Base-by-base conservation (phyloP, 2,329 filamentous ascomycete genomes). In the Exophiala viscosa region DNA sequence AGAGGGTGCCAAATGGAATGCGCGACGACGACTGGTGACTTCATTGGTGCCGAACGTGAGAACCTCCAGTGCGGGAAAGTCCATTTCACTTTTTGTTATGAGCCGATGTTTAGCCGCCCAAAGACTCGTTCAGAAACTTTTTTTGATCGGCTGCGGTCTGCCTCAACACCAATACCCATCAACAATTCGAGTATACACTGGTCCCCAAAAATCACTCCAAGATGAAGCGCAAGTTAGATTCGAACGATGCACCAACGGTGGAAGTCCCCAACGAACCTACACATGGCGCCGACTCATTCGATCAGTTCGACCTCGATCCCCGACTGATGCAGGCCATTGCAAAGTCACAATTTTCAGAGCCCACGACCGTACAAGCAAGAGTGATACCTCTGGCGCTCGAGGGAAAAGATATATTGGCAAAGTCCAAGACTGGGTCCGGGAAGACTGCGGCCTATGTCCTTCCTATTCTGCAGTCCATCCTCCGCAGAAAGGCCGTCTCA, bases 371-470 rank as follows among this genome's bases (percentile, higher is more conserved):
- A 1, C 93, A 99, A 71, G 81, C 83, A 38, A 86, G 87, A 70
- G 88, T 89, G 1, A 95, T 99, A 57, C 93, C 93, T 1, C 73
- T 96, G 34, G 90, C 89, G 17, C 76, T 97, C 14, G 84, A 90
- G 59, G 92, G 93, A 10, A 86, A 89, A 65, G 90, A 97, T 76
- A 84, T 99, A 43, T 77, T 97, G 35, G 91, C 90, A 49, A 90
- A 92, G 66, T 90, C 92, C 34, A 95, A 92, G 70, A 97, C 93
- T 4, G 93, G 93, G 10, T 96, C 91, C 3, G 93, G 93, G 62
- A 99, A 99, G 78, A 99, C 93, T 9, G 90, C 90, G n/a, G 92
- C 93, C 45, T 97, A 97, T 68, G 76, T 96, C 5, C 78, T 99
- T 38, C 93, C 93, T 1, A 80, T 96, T n/a, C 73, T 99, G 13